Conservation (phyloP, 139 green algal genomes). For the Spirogloea muscicola region DNA sequence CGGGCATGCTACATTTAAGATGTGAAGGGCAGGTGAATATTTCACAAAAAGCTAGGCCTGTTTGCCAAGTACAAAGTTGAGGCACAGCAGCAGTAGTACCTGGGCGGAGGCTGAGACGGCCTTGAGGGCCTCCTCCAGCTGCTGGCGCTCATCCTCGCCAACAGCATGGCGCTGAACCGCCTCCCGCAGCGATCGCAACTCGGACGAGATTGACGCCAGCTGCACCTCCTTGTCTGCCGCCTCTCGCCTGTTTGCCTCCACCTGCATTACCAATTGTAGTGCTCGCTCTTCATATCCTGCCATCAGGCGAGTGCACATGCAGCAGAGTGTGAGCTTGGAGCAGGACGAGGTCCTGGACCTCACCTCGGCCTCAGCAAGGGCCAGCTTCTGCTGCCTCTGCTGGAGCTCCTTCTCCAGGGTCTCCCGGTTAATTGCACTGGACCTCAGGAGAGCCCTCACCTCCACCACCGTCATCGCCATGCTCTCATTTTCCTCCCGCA, state of each 20-base stretch:
- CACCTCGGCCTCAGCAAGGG: neutral
- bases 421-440: neutral
- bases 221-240: slow-evolving; percentile 25
- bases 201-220: slow-evolving; percentile 17
- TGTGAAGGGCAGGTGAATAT: too few relatives aligned
- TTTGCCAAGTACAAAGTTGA: too few relatives aligned
- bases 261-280: neutral
- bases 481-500: neutral
- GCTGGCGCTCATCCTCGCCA: slow-evolving; percentile 26
- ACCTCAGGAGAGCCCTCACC: neutral
- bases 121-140: slow-evolving; percentile 19
- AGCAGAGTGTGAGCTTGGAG: neutral
- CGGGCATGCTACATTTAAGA: too few relatives aligned
- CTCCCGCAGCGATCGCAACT: slow-evolving; percentile 16
- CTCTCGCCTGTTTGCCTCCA: slow-evolving; percentile 17
- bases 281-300: neutral
- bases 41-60: too few relatives aligned
- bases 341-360: neutral
- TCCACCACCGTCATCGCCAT: neutral
- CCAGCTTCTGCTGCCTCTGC: neutral
- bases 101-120: slow-evolving; percentile 6
- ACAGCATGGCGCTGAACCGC: neutral
- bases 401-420: neutral
- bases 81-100: too few relatives aligned
- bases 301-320: neutral